Conservation (phyloP, 192 early-diverging fungal species). For the Coemansia sp. region DNA sequence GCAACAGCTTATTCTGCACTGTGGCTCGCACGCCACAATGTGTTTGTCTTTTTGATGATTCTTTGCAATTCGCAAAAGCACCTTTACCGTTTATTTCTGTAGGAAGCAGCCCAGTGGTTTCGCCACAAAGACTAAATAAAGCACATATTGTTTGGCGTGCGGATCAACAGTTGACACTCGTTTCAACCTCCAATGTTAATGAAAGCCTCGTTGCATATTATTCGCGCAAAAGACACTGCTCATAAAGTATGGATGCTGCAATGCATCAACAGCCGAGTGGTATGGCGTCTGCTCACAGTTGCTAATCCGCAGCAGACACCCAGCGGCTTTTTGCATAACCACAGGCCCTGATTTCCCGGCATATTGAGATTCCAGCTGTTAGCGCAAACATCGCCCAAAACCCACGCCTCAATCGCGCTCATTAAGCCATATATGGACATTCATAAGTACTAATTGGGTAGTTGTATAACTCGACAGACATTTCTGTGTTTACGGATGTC, state of each 20-base stretch:
- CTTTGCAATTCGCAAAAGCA: background rate
- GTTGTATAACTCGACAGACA: constrained; percentile 63
- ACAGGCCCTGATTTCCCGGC: constrained; percentile 56
- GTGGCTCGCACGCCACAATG: background rate
- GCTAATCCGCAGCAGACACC: no score
- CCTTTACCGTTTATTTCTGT: background rate
- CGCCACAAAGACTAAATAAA: background rate
- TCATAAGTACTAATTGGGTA: constrained; percentile 55
- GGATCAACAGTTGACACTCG: background rate
- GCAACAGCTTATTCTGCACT: background rate
- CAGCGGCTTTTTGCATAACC: constrained; percentile 25
- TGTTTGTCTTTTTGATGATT: background rate
- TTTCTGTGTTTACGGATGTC: constrained; percentile 62
- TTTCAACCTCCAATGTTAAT: background rate
- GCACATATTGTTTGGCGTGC: background rate
- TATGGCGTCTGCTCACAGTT: background rate
- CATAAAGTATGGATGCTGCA: constrained; percentile 54
- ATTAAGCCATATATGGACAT: constrained; percentile 72
- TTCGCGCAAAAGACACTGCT: constrained; percentile 61
- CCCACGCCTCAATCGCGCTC: constrained; percentile 37
- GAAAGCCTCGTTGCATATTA: constrained; percentile 26
- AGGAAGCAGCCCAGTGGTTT: background rate
- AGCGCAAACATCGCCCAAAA: constrained; percentile 64
- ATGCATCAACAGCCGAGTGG: background rate
- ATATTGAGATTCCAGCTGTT: constrained; percentile 64